Evolutionary conservation across 2,329 filamentous ascomycete species (phyloP).

Genomic region (Alternaria sp.): DNA sequence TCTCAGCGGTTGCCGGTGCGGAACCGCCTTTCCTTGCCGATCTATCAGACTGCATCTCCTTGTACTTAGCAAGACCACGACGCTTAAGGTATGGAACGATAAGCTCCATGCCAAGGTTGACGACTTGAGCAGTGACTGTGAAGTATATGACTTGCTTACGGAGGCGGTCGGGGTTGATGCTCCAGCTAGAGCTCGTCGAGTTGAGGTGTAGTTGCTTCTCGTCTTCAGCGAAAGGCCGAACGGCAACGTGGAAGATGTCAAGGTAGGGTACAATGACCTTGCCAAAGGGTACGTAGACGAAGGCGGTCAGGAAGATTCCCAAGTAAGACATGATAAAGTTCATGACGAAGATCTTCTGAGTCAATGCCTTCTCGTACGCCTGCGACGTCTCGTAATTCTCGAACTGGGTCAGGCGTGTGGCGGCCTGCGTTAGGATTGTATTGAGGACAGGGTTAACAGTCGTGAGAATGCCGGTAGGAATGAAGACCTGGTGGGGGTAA

Average conservation of each 20-base stretch:
- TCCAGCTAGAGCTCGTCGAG: slow-evolving; percentile 67
- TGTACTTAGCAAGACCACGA: slow-evolving; percentile 78
- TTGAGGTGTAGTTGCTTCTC: slow-evolving; percentile 69
- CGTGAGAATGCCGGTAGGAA: slow-evolving; percentile 89
- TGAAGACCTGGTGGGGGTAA: slow-evolving; percentile 69
- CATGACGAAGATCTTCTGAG: slow-evolving; percentile 92
- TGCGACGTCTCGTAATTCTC: slow-evolving; percentile 95
- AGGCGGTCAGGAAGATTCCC: slow-evolving; percentile 83
- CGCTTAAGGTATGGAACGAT: slow-evolving; percentile 86
- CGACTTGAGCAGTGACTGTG: slow-evolving; percentile 90
- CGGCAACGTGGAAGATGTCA: slow-evolving; percentile 78
- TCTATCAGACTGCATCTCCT: slow-evolving; percentile 71
- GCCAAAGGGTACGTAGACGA: slow-evolving; percentile 93
- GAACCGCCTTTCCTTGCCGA: slow-evolving; percentile 64
- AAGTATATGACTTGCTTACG: slow-evolving; percentile 95
- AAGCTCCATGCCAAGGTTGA: slow-evolving; percentile 85
- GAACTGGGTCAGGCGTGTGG: slow-evolving; percentile 77
- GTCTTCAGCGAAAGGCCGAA: slow-evolving; percentile 76
- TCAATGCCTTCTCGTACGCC: slow-evolving; percentile 81
- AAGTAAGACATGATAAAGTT: slow-evolving; percentile 98
- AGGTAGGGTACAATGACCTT: slow-evolving; percentile 84
- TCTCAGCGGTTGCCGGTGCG: slow-evolving; percentile 58
- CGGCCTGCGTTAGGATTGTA: slow-evolving; percentile 76
- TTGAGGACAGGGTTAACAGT: slow-evolving; percentile 80
- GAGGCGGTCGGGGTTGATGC: slow-evolving; percentile 82